Percentiles rank a stretch among this genome's conserved stretches.
These are phyloP conservation scores for Corinectria fuckeliana DNA, from an alignment of 2,329 filamentous ascomycete genomes.

Conservation along the genomic window DNA sequence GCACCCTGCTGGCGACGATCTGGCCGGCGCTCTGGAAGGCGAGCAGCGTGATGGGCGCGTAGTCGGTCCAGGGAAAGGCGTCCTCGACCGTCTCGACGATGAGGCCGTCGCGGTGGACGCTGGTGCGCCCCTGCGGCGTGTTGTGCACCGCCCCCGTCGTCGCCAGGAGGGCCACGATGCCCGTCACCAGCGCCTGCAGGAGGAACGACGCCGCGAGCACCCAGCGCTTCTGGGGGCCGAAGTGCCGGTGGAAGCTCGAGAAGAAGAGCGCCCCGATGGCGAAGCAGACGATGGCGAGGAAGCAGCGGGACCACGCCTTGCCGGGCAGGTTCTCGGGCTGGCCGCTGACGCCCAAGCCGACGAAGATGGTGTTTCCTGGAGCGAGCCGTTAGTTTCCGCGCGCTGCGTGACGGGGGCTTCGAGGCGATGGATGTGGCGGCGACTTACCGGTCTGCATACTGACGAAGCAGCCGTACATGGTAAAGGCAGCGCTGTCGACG, in stretches of 20 bases:
- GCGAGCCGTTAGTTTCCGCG: neutral
- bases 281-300: conserved; percentile 37
- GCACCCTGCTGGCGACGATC: conserved; percentile 35
- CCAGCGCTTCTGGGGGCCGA: conserved; percentile 38
- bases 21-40: conserved; percentile 38
- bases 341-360: conserved; percentile 35
- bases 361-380: conserved; percentile 39
- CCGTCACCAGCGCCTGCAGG: conserved; percentile 32
- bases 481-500: conserved; percentile 38
- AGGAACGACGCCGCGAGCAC: conserved; percentile 32
- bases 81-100: conserved; percentile 33
- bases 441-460: conserved; percentile 39
- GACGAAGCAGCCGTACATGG: conserved; percentile 40
- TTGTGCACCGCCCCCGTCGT: conserved; percentile 34
- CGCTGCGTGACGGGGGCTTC: too few relatives aligned
- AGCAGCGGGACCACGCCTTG: conserved; percentile 38
- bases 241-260: conserved; percentile 36
- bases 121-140: conserved; percentile 23
- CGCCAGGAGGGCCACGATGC: conserved; percentile 34
- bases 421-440: too few relatives aligned
- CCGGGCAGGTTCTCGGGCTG: conserved; percentile 35
- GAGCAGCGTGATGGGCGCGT: conserved; percentile 33
- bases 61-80: conserved; percentile 32
- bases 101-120: conserved; percentile 23
- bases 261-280: conserved; percentile 36